Evolutionary conservation across 192 early-diverging fungal genomes (phyloP).

Genomic region (Phycomyces blakesleeanus): DNA sequence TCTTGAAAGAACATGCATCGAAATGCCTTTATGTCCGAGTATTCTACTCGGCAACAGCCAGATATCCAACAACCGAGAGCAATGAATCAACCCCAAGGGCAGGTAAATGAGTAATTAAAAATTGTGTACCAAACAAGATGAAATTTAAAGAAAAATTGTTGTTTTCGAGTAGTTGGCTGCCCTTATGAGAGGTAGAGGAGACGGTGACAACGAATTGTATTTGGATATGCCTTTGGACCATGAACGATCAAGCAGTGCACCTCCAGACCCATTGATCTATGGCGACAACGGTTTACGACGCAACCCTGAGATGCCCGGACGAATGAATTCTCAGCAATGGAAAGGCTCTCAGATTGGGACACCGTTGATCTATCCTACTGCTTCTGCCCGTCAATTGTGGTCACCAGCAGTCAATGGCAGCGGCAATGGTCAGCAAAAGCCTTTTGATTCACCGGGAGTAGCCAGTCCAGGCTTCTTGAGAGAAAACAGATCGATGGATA

Average conservation of each 20-base stretch:
- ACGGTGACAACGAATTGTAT: constrained; percentile 11
- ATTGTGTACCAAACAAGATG: background rate
- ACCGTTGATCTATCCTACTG: constrained; percentile 16
- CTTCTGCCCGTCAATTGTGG: constrained; percentile 21
- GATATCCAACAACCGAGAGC: constrained; percentile 21
- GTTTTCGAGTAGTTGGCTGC: constrained; percentile 10
- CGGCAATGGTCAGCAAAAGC: background rate
- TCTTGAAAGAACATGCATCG: constrained; percentile 3
- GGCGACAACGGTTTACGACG: background rate
- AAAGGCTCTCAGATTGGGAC: background rate
- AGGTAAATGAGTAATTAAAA: constrained; percentile 12
- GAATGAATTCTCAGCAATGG: background rate
- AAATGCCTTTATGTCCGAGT: constrained; percentile 18
- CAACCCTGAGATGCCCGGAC: background rate
- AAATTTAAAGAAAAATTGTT: background rate
- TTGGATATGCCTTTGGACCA: constrained; percentile 1
- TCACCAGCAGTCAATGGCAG: constrained; percentile 6
- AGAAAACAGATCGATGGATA: constrained; percentile 3
- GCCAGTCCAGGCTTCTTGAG: background rate
- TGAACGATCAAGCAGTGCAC: constrained; percentile 17
- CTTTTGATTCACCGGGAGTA: background rate
- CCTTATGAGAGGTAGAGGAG: constrained; percentile 19
- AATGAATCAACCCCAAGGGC: constrained; percentile 19
- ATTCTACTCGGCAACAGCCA: constrained; percentile 2
- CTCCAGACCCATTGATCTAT: constrained; percentile 16